These are phyloP conservation scores for Corinectria fuckeliana DNA, from an alignment of 2,329 filamentous ascomycete genomes.

Conservation along the genomic window DNA sequence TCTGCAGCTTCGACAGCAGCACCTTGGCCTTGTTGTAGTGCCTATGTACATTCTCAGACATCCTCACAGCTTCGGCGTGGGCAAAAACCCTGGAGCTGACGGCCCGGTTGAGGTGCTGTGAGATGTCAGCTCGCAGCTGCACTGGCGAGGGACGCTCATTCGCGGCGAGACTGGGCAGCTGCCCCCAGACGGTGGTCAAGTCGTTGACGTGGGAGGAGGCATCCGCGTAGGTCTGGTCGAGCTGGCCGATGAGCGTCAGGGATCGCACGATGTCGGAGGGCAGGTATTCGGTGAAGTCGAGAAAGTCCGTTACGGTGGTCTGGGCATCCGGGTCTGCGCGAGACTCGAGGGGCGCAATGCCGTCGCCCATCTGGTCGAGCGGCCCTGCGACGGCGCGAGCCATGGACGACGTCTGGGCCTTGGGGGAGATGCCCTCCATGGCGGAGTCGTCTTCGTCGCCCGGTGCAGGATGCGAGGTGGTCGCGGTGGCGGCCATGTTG, in stretches of 20 bases:
- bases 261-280: conserved; percentile 71
- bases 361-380: conserved; percentile 43
- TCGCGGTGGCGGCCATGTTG: conserved; percentile 3
- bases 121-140: conserved; percentile 65
- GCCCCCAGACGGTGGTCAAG: conserved; percentile 63
- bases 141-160: conserved; percentile 56
- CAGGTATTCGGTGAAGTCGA: conserved; percentile 74
- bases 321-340: conserved; percentile 71
- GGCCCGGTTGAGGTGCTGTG: conserved; percentile 60
- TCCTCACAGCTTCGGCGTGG: conserved; percentile 67
- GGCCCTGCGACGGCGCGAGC: conserved; percentile 34
- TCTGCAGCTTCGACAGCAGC: conserved; percentile 64
- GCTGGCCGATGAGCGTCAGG: conserved; percentile 68
- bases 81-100: conserved; percentile 64
- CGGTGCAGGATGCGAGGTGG: conserved; percentile 32
- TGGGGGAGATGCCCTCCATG: conserved; percentile 40
- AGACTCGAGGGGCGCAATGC: conserved; percentile 50
- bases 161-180: conserved; percentile 56
- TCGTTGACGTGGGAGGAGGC: conserved; percentile 62
- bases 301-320: conserved; percentile 72
- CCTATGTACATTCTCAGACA: conserved; percentile 67
- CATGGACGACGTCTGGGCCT: conserved; percentile 35
- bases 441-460: conserved; percentile 30
- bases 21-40: conserved; percentile 67
- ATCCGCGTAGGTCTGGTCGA: conserved; percentile 64